Evolutionary conservation across 257 asterid species (phyloP).

Genomic region (Nicotiana tomentosiformis): DNA sequence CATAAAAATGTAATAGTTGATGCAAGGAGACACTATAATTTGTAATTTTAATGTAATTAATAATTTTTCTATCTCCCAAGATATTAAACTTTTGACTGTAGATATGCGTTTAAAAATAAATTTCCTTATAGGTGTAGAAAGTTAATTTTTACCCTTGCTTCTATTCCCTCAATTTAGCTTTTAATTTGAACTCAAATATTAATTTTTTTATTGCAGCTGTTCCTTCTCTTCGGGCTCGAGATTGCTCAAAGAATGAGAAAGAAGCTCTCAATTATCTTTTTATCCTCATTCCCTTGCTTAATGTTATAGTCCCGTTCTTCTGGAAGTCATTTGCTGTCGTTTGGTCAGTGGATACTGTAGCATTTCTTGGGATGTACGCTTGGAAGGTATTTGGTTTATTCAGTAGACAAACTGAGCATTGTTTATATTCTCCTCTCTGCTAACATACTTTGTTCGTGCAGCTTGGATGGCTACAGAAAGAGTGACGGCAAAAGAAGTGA

Average conservation of each 20-base stretch:
- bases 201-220: slow-evolving; percentile 50
- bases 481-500: slow-evolving; percentile 13
- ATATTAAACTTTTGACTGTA: not conserved
- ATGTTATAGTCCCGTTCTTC: slow-evolving; percentile 77
- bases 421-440: not conserved
- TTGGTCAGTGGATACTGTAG: slow-evolving; percentile 83
- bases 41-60: not conserved
- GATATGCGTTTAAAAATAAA: not conserved
- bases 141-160: not conserved
- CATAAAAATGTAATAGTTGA: not conserved
- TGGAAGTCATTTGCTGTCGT: slow-evolving; percentile 91
- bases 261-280: slow-evolving; percentile 93
- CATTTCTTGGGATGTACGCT: slow-evolving; percentile 84
- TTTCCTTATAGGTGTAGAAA: not conserved
- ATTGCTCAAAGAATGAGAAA: slow-evolving; percentile 93
- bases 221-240: slow-evolving; percentile 95
- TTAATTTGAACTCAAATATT: not conserved
- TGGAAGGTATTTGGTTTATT: slow-evolving; percentile 67
- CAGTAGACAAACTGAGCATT: not conserved
- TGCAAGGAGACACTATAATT: not conserved
- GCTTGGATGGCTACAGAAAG: slow-evolving; percentile 32
- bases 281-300: slow-evolving; percentile 68
- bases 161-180: not conserved
- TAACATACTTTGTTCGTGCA: slow-evolving; percentile 1
- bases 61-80: not conserved